phyloP scores from a whole-genome alignment of 495 filamentous ascomycete genomes.

The Penicillium paxilli region DNA sequence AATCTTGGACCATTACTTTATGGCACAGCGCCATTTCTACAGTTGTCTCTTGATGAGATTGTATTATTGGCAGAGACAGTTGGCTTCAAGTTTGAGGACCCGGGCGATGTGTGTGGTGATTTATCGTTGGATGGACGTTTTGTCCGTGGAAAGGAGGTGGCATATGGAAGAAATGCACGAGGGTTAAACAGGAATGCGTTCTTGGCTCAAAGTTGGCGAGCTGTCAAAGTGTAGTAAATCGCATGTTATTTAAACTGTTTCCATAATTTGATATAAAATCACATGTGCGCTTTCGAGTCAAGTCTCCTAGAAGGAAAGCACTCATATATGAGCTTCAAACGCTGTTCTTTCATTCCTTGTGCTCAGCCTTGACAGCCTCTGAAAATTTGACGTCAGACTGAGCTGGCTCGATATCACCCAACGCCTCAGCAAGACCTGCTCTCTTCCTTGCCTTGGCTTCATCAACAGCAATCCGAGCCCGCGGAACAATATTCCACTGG shows the following conservation, averaged over 20 bases:
- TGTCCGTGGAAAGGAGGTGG: slow-evolving; percentile 16
- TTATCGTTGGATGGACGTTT: slow-evolving; percentile 1
- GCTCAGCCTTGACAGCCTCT: slow-evolving; percentile 2
- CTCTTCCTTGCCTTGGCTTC: slow-evolving; percentile 16
- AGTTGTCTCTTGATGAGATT: slow-evolving; percentile 26
- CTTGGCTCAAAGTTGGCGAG: slow-evolving; percentile 26
- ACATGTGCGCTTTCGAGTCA: too few species aligned
- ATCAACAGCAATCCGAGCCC: slow-evolving; percentile 17
- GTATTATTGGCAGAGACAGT: slow-evolving; percentile 11
- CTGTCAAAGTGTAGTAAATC: not conserved
- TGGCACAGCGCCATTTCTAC: slow-evolving; percentile 23
- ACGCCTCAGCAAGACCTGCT: slow-evolving; percentile 2
- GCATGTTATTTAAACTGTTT: too few species aligned
- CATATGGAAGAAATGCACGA: slow-evolving; percentile 19
- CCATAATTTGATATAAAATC: too few species aligned
- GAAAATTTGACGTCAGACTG: not conserved
- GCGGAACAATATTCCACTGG: slow-evolving; percentile 15
- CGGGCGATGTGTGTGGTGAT: slow-evolving; percentile 8
- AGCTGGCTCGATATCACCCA: slow-evolving; percentile 7
- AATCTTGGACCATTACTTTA: slow-evolving; percentile 45
- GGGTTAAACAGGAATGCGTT: slow-evolving; percentile 30
- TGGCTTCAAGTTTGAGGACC: slow-evolving; percentile 19
- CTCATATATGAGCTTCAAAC: too few species aligned
- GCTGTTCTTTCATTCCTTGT: not conserved
- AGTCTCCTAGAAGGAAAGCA: too few species aligned